phyloP scores from a whole-genome alignment of 176 grass and related monocot species.

The Bromus sterilis region DNA sequence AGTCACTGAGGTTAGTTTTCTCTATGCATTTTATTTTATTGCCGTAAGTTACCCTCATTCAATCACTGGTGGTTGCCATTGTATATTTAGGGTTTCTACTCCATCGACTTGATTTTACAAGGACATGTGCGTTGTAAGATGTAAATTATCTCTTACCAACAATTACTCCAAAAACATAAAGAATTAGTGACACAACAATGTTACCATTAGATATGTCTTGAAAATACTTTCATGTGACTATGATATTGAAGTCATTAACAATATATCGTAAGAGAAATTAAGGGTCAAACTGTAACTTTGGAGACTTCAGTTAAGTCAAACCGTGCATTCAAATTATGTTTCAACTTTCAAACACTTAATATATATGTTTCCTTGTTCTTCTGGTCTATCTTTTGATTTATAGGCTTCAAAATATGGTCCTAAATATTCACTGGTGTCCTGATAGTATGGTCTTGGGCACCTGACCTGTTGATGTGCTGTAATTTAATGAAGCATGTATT shows the following conservation, averaged over 20 bases:
- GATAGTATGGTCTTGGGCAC: not conserved
- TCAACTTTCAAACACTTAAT: not conserved
- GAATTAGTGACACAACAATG: not conserved
- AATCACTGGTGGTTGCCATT: not conserved
- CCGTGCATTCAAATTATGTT: not conserved
- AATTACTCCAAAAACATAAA: not conserved
- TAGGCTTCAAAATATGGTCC: not conserved
- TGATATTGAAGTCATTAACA: not conserved
- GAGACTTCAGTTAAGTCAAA: not conserved
- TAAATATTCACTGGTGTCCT: not conserved
- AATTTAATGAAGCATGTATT: not conserved
- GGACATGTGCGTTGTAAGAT: not conserved
- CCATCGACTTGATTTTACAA: not conserved
- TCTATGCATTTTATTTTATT: slow-evolving; percentile 15
- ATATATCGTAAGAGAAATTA: not conserved
- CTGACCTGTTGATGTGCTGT: not conserved
- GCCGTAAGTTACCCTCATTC: not conserved
- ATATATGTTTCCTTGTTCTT: slow-evolving; percentile 9
- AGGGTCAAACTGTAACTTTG: not conserved
- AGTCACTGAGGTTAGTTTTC: slow-evolving; percentile 58
- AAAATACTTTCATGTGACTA: not conserved
- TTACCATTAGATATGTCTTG: not conserved
- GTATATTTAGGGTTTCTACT: not conserved
- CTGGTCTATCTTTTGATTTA: not conserved
- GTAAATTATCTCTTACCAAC: not conserved